These are phyloP conservation scores for Pythium insidiosum DNA, from an alignment of 352 stramenopile species.

Conservation along the genomic window DNA sequence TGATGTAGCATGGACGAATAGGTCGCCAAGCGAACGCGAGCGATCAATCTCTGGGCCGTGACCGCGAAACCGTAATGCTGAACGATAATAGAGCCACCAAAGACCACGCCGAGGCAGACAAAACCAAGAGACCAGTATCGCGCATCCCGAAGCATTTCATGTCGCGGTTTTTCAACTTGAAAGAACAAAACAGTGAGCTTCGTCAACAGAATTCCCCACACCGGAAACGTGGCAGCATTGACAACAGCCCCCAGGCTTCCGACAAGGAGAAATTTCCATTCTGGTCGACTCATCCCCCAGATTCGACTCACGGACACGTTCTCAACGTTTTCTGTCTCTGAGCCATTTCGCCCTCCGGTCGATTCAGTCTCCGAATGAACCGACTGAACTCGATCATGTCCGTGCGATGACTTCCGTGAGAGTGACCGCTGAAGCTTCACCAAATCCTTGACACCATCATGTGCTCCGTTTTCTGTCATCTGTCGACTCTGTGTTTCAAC, in stretches of 20 bases:
- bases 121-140: slow-evolving; percentile 24
- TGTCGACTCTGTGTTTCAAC: too few species aligned
- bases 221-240: slow-evolving; percentile 24
- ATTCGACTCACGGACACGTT: slow-evolving; percentile 11
- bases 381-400: background rate
- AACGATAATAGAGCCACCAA: slow-evolving; percentile 12
- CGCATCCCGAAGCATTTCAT: slow-evolving; percentile 20
- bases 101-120: slow-evolving; percentile 16
- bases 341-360: too few species aligned
- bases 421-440: background rate
- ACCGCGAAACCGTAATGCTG: slow-evolving; percentile 35
- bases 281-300: slow-evolving; percentile 22
- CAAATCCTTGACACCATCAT: too few species aligned
- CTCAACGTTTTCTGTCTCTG: background rate
- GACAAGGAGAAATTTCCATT: slow-evolving; percentile 19
- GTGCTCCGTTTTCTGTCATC: too few species aligned
- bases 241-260: slow-evolving; percentile 16
- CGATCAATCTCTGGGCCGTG: slow-evolving; percentile 25
- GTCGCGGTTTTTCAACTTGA: slow-evolving; percentile 9
- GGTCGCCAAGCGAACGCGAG: slow-evolving; percentile 16
- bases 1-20: slow-evolving; percentile 48
- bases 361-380: background rate
- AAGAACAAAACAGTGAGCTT: slow-evolving; percentile 35
- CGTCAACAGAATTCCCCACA: slow-evolving; percentile 29
- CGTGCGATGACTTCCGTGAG: too few species aligned